A percentile compares a stretch with the other conserved stretches of the same genome.
These are phyloP conservation scores for Gyrodon lividus DNA, from an alignment of 768 basidiomycete genomes.

Conservation along the genomic window DNA sequence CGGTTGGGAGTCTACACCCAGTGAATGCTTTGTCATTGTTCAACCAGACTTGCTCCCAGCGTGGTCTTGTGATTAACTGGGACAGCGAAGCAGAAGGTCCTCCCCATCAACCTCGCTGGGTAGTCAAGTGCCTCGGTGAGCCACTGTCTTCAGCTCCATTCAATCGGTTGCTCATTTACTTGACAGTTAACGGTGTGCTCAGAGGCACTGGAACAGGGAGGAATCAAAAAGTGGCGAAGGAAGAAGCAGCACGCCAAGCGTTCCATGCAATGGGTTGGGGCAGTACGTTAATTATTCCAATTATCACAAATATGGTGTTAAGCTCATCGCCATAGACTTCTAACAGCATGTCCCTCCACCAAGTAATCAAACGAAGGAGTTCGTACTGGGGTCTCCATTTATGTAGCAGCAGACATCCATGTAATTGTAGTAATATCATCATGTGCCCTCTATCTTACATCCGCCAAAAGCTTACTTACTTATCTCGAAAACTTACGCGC, in stretches of 20 bases:
- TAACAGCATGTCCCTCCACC: background rate
- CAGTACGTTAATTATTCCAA: slow-evolving; percentile 16
- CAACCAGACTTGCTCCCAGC: slow-evolving; percentile 54
- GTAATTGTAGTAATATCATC: background rate
- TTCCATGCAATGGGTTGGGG: slow-evolving; percentile 55
- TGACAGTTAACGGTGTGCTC: slow-evolving; percentile 50
- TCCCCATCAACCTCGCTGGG: slow-evolving; percentile 57
- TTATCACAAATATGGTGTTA: background rate
- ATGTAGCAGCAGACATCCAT: background rate
- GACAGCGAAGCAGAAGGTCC: slow-evolving; percentile 47
- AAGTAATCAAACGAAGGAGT: background rate
- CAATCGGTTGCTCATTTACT: slow-evolving; percentile 1
- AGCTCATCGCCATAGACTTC: slow-evolving; percentile 13
- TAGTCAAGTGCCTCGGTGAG: slow-evolving; percentile 53
- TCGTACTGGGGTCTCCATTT: background rate
- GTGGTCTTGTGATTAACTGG: slow-evolving; percentile 45
- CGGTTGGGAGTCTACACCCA: slow-evolving; percentile 21
- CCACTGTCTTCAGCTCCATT: slow-evolving; percentile 1
- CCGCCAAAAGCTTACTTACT: too few species aligned
- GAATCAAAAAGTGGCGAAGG: slow-evolving; percentile 66
- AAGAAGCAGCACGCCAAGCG: slow-evolving; percentile 63
- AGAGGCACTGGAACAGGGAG: slow-evolving; percentile 52
- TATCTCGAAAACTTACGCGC: too few species aligned
- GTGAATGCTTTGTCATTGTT: slow-evolving; percentile 46
- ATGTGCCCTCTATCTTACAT: too few species aligned